These are phyloP conservation scores for Cucumis melo DNA, from an alignment of 306 rosid species.

Conservation along the genomic window DNA sequence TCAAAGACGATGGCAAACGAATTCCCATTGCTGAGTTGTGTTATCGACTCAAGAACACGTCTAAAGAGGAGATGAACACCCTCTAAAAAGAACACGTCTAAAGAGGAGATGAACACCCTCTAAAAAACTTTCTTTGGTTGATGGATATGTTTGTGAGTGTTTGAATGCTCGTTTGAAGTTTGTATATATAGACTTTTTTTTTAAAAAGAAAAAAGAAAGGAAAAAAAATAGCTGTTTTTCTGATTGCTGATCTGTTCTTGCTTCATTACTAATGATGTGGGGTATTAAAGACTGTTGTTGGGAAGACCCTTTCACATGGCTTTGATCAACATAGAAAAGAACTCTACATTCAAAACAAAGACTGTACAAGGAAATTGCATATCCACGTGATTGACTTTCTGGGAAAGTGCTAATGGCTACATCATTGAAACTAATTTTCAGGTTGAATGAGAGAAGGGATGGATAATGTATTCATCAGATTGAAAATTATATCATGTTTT, in stretches of 20 bases:
- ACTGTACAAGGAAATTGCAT: neutral
- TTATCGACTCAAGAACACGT: neutral
- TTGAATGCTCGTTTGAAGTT: neutral
- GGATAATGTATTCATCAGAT: neutral
- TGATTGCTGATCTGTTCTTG: neutral
- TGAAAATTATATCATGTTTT: neutral
- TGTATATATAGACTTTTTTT: neutral
- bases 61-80: neutral
- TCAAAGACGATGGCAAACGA: neutral
- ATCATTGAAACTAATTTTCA: neutral
- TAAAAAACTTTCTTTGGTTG: neutral
- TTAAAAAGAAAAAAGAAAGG: neutral
- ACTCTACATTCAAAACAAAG: neutral
- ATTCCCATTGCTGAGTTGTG: neutral
- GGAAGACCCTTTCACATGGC: conserved; percentile 2
- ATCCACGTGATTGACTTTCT: conserved; percentile 1
- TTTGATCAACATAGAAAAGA: neutral
- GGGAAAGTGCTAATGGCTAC: neutral
- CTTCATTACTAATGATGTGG: neutral
- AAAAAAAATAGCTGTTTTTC: neutral
- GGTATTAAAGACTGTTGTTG: conserved; percentile 1
- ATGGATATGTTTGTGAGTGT: neutral
- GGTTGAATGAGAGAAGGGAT: neutral
- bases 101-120: neutral
- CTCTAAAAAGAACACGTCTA: neutral